These are phyloP conservation scores for Viola pubescens DNA, from an alignment of 441 rosid species.

Conservation along the genomic window DNA sequence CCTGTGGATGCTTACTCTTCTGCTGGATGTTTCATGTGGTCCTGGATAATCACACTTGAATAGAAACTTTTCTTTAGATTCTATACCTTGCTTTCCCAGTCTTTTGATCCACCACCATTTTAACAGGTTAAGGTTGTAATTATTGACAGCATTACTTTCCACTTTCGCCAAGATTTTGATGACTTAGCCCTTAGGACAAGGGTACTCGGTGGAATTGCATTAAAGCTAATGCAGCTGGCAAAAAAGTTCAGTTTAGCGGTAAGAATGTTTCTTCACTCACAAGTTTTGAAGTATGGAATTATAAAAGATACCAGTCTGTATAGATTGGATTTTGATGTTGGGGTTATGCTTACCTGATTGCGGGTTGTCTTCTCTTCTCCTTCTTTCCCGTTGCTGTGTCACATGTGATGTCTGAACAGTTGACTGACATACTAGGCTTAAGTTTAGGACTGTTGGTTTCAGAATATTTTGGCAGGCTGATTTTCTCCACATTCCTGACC, in stretches of 20 bases:
- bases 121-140: conserved; percentile 70
- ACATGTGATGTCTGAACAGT: neutral
- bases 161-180: conserved; percentile 92
- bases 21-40: conserved; percentile 2
- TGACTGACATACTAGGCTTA: too few relatives aligned
- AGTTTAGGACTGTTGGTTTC: neutral
- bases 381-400: neutral
- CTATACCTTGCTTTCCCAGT: neutral
- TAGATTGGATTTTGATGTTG: neutral
- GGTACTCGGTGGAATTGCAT: conserved; percentile 64
- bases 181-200: conserved; percentile 75
- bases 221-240: conserved; percentile 85
- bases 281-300: neutral
- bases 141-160: conserved; percentile 85
- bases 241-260: conserved; percentile 72
- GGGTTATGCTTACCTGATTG: neutral
- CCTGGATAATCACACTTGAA: neutral
- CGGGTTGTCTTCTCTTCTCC: neutral
- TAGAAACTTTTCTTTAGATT: conserved; percentile 2
- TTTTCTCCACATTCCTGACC: neutral
- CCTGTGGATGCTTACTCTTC: conserved; percentile 1
- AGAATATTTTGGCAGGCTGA: neutral
- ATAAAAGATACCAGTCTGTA: neutral
- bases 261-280: conserved; percentile 7
- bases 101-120: conserved; percentile 4